These are phyloP conservation scores for Ormosia emarginata DNA, from an alignment of 306 rosid genomes.

Conservation along the genomic window DNA sequence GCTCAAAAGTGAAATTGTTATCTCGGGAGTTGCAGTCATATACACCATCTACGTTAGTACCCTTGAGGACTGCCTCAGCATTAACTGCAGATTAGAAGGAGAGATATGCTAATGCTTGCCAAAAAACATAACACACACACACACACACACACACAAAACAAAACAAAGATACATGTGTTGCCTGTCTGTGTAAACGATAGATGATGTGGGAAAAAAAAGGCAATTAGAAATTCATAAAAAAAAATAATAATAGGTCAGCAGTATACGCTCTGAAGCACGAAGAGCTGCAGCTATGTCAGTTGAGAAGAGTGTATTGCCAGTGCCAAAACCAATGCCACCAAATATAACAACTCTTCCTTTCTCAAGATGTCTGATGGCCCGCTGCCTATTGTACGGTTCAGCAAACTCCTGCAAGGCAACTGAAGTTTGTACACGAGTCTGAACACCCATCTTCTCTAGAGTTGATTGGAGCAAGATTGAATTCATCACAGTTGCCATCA, in stretches of 20 bases:
- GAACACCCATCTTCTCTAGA: constrained; percentile 68
- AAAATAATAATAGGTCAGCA: neutral
- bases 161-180: neutral
- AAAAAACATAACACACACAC: neutral
- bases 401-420: constrained; percentile 56
- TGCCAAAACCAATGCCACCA: constrained; percentile 57
- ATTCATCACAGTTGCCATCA: constrained; percentile 74
- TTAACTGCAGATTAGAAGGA: constrained; percentile 36
- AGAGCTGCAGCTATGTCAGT: constrained; percentile 64
- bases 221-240: neutral
- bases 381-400: constrained; percentile 63
- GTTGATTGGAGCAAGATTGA: constrained; percentile 64
- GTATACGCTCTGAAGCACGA: constrained; percentile 59
- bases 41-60: constrained; percentile 51
- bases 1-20: constrained; percentile 50
- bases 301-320: constrained; percentile 53
- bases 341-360: constrained; percentile 73
- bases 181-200: neutral
- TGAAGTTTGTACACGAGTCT: constrained; percentile 58
- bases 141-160: no score
- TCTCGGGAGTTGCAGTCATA: constrained; percentile 55
- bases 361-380: constrained; percentile 74
- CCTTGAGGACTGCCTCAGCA: constrained; percentile 63
- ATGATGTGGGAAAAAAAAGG: neutral
- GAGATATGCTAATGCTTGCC: constrained; percentile 1